Conservation (phyloP, 192 early-diverging fungal genomes). For the Gonapodya sp. region DNA sequence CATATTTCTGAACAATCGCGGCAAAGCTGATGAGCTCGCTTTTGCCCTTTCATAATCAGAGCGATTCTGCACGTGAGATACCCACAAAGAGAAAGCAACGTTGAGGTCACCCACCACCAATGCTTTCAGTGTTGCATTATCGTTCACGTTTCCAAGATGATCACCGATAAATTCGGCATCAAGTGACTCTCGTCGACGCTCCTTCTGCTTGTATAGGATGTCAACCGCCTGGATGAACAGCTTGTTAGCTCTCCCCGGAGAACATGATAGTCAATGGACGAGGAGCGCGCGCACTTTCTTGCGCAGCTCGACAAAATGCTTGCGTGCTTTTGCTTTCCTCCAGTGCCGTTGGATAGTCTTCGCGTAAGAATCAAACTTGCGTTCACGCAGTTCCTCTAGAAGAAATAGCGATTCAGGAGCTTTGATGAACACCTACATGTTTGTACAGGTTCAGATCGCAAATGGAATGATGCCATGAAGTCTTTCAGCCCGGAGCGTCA, state of each 20-base stretch:
- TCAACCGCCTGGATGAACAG: constrained; percentile 82
- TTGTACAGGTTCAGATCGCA: too few relatives aligned
- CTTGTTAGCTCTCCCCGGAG: constrained; percentile 75
- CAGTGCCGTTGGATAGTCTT: constrained; percentile 66
- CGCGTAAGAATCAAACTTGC: constrained; percentile 94
- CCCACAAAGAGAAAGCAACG: constrained; percentile 6
- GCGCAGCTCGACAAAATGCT: constrained; percentile 82
- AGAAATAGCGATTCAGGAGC: constrained; percentile 88
- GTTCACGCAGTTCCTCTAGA: constrained; percentile 83
- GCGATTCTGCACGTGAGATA: constrained; percentile 6
- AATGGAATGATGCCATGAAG: too few relatives aligned
- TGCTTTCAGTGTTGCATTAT: constrained; percentile 36
- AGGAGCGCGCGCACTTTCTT: constrained; percentile 88
- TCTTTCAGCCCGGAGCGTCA: too few relatives aligned
- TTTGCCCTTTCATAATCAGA: constrained; percentile 34
- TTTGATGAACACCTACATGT: constrained; percentile 68
- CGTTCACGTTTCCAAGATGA: constrained; percentile 61
- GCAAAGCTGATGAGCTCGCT: constrained; percentile 44
- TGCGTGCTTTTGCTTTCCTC: constrained; percentile 68
- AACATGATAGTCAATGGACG: constrained; percentile 77
- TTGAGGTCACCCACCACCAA: constrained; percentile 32
- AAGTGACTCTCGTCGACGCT: constrained; percentile 80
- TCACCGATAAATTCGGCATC: constrained; percentile 85
- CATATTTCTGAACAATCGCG: constrained; percentile 39
- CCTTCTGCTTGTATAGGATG: constrained; percentile 80